These are phyloP conservation scores for Talaromyces proteolyticus DNA, from an alignment of 495 filamentous ascomycete species.

Conservation along the genomic window DNA sequence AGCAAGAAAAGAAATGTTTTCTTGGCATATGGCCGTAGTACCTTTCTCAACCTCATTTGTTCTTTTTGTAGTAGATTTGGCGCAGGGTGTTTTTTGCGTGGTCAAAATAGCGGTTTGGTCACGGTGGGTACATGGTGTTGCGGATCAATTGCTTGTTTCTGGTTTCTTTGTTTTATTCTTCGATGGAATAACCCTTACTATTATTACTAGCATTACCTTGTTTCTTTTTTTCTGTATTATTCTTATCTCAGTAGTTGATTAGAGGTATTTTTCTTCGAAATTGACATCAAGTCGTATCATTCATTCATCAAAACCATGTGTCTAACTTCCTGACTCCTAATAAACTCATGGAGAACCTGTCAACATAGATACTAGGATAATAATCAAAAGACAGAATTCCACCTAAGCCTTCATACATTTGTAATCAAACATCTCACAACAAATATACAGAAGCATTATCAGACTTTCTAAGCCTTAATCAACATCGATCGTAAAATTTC, in stretches of 20 bases:
- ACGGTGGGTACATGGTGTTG: too few relatives aligned
- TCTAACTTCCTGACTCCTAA: too few relatives aligned
- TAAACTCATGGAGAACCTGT: too few relatives aligned
- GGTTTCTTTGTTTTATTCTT: neutral
- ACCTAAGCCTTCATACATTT: too few relatives aligned
- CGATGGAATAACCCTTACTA: too few relatives aligned
- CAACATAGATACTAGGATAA: too few relatives aligned
- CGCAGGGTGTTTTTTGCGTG: neutral
- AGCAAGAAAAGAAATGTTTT: too few relatives aligned
- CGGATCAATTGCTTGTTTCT: too few relatives aligned
- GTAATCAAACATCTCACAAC: neutral
- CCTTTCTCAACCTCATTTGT: slow-evolving; percentile 1
- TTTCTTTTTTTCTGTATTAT: slow-evolving; percentile 5
- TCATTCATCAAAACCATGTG: too few relatives aligned
- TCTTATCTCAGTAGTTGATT: slow-evolving; percentile 16
- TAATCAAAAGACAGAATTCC: too few relatives aligned
- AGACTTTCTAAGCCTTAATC: neutral
- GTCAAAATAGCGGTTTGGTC: neutral
- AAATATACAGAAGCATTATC: neutral
- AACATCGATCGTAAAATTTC: neutral
- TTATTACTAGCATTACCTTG: neutral
- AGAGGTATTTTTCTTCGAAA: slow-evolving; percentile 10
- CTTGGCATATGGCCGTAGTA: too few relatives aligned
- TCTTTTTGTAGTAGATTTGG: neutral
- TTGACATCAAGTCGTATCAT: neutral